Conservation (phyloP, 257 asterid species). For the Salvia miltiorrhiza region DNA sequence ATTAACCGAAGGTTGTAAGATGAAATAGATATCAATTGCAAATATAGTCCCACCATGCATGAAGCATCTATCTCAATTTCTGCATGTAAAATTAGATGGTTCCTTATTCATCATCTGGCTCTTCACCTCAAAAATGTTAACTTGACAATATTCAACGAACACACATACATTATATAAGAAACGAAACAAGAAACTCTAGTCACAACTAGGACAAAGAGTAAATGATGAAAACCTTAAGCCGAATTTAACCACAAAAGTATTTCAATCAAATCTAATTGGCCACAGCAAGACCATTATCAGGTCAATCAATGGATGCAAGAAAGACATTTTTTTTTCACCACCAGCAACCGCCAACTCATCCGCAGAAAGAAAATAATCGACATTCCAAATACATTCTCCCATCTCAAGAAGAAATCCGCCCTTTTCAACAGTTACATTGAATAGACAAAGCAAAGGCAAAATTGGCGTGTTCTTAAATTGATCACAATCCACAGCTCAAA, state of each 20-base stretch:
- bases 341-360: constrained; percentile 9
- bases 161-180: not conserved
- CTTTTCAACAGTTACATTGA: constrained; percentile 8
- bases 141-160: constrained; percentile 6
- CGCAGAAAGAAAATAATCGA: constrained; percentile 10
- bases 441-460: constrained; percentile 6
- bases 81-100: not conserved
- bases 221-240: not conserved
- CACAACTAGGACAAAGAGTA: not conserved
- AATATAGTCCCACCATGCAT: not conserved
- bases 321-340: not conserved
- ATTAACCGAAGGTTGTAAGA: not conserved
- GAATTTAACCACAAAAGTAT: not conserved
- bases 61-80: not conserved
- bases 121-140: not conserved
- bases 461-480: not conserved
- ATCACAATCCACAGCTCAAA: constrained; percentile 8
- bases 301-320: not conserved
- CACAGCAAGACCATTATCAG: not conserved
- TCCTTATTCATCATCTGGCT: not conserved
- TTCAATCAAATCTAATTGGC: constrained; percentile 1
- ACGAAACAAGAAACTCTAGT: not conserved
- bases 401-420: constrained; percentile 7
- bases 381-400: constrained; percentile 5
- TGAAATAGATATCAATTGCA: not conserved